phyloP scores from a whole-genome alignment of 2,329 filamentous ascomycete genomes.

The Rhynchosporium agropyri region DNA sequence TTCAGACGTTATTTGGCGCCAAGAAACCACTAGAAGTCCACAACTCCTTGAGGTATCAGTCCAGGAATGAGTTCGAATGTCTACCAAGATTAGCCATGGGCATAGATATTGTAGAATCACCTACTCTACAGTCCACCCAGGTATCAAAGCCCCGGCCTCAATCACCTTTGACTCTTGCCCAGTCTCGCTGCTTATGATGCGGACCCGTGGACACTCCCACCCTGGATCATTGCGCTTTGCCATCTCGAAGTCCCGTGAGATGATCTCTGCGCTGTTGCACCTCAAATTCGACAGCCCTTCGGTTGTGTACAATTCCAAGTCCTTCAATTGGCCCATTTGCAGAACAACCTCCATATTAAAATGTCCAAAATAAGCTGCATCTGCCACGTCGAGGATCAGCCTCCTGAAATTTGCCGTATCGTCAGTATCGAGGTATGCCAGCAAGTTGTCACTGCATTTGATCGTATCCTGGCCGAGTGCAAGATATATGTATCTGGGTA shows the following conservation, averaged over 20 bases:
- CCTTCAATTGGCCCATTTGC: conserved; percentile 33
- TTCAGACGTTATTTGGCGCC: not conserved
- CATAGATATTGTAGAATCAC: conserved; percentile 3
- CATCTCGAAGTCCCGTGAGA: conserved; percentile 32
- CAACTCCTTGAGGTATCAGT: conserved; percentile 1
- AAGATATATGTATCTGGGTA: conserved; percentile 31
- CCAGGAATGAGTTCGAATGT: conserved; percentile 11
- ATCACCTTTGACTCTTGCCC: conserved; percentile 28
- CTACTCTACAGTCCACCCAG: conserved; percentile 31
- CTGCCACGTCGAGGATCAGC: conserved; percentile 33
- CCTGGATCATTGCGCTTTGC: conserved; percentile 28
- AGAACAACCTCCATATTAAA: conserved; percentile 36
- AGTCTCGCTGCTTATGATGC: conserved; percentile 26
- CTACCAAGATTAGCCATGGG: conserved; percentile 1
- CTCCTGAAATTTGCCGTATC: conserved; percentile 28
- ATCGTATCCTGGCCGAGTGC: conserved; percentile 32
- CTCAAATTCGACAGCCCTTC: conserved; percentile 20
- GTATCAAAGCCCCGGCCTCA: conserved; percentile 30
- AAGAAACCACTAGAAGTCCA: not conserved
- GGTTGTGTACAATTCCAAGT: conserved; percentile 30
- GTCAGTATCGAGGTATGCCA: conserved; percentile 28
- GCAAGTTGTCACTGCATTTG: conserved; percentile 27
- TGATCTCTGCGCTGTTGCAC: conserved; percentile 19
- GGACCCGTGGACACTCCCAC: conserved; percentile 37
- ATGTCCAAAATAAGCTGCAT: conserved; percentile 37